phyloP scores from a whole-genome alignment of 768 basidiomycete species.

The Suillus brevipes region DNA sequence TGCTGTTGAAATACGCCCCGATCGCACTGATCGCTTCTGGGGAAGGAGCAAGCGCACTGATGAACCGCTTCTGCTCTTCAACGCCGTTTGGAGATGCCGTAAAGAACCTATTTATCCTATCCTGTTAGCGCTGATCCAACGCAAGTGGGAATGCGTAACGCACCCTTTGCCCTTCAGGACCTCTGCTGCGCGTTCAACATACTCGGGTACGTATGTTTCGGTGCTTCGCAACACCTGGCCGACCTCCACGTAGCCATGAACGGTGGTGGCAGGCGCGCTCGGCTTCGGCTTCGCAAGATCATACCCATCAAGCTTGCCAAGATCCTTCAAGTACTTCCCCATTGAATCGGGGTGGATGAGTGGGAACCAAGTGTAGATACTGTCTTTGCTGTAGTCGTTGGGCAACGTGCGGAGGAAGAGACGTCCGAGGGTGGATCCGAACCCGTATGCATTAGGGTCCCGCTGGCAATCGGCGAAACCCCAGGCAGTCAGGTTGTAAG shows the following conservation, averaged over 20 bases:
- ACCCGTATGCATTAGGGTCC: constrained; percentile 67
- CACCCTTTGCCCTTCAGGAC: constrained; percentile 65
- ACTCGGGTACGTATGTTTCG: constrained; percentile 48
- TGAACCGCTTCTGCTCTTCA: constrained; percentile 46
- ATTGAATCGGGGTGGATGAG: constrained; percentile 77
- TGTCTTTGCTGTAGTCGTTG: constrained; percentile 64
- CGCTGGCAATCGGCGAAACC: constrained; percentile 83
- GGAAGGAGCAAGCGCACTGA: constrained; percentile 46
- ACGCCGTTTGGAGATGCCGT: constrained; percentile 45
- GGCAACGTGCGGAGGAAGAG: constrained; percentile 76
- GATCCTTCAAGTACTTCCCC: constrained; percentile 55
- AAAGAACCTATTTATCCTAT: constrained; percentile 55
- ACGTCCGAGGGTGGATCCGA: constrained; percentile 68
- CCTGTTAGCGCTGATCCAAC: constrained; percentile 8
- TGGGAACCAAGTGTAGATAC: constrained; percentile 86
- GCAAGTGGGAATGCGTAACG: constrained; percentile 10
- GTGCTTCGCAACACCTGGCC: constrained; percentile 50
- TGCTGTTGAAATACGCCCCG: constrained; percentile 63
- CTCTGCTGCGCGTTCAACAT: constrained; percentile 48
- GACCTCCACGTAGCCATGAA: constrained; percentile 52
- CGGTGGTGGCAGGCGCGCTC: constrained; percentile 25
- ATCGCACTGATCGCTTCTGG: constrained; percentile 51
- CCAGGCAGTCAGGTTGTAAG: constrained; percentile 80
- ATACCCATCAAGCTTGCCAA: constrained; percentile 57
- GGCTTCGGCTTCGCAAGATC: constrained; percentile 50